Base-by-base conservation (phyloP, 306 rosid species). In the Dicorynia guianensis region DNA sequence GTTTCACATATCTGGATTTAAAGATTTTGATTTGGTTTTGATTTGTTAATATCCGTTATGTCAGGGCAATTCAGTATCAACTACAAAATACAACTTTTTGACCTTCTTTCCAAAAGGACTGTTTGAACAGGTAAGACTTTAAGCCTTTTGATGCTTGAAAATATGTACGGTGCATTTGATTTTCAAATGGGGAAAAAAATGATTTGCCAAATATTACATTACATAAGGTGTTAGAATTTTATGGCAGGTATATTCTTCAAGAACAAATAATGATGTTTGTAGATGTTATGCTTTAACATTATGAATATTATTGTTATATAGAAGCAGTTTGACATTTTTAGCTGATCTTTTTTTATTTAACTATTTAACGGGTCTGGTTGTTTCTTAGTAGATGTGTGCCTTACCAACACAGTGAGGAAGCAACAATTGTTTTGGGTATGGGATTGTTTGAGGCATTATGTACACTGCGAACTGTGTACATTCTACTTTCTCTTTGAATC, bases 61-160 rank as follows among this genome's bases (percentile, higher is more conserved):
- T 55, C 85, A 89, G 91, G 91, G 87, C 35, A 89, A 89, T 82
- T 89, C 89, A 11, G 82, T 89, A 69, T 86, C 91, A 5, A 89
- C 93, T 12, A 89, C 93, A 2, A 89, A 89, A 84, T 89, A 84
- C 80, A 89, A 69, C 85, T 82, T 89, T 66, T 78, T 89, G 19
- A 86, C 91, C 17, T 89, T 86, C 76, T 72, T 89, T 33, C 91
- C 93, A 3, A 89, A 89, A 70, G 93, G 91, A 72, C 74, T 89
- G 78, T 86, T 86, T 75, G 93, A 89, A 80, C 91, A 86, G 87
- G 91, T 89, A 78, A 86, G 25, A 58, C 35, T 59, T 63, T 30
- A 19, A 56, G 80, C 67, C 36, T 77, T 39, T 59, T 6, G 53
- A 20, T 25, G 59, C 14, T 39, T 5, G 36, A 62, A 11, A 38